A percentile compares a stretch with the other conserved stretches of the same genome.
phyloP scores from a whole-genome alignment of 306 rosid species.

The Styphnolobium japonicum region DNA sequence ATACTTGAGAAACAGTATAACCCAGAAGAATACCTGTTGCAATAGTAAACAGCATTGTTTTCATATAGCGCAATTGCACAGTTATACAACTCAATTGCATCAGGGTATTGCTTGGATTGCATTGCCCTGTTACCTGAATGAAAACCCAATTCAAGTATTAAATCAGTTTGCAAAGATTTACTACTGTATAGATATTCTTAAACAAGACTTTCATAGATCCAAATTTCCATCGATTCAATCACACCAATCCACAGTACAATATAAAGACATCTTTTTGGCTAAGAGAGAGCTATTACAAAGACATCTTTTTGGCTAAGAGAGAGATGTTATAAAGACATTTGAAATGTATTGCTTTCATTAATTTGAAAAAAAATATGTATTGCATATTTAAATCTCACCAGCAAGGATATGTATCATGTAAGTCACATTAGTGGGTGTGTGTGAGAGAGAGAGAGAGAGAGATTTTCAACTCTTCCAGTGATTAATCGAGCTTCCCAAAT shows the following conservation, averaged over 20 bases:
- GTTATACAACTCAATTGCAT: constrained; percentile 78
- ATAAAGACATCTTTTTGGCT: background rate
- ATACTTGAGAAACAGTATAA: constrained; percentile 10
- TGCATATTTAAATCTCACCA: constrained; percentile 11
- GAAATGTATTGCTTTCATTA: background rate
- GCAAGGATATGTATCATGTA: background rate
- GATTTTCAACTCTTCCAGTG: background rate
- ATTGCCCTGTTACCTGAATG: constrained; percentile 78
- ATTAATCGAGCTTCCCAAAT: constrained; percentile 18
- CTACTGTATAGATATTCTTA: background rate
- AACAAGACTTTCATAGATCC: background rate
- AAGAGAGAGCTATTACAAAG: too few species aligned
- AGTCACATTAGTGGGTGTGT: background rate
- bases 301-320: too few species aligned
- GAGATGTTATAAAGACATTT: background rate
- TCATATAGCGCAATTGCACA: constrained; percentile 73
- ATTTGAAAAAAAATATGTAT: background rate
- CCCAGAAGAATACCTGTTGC: constrained; percentile 72
- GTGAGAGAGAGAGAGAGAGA: background rate
- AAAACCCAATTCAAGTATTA: constrained; percentile 27
- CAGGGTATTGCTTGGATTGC: constrained; percentile 59
- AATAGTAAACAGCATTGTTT: constrained; percentile 78
- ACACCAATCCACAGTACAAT: background rate
- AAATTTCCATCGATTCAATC: background rate
- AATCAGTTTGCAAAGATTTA: constrained; percentile 18